These are phyloP conservation scores for Fusarium scirpi DNA, from an alignment of 2,329 filamentous ascomycete genomes.

Conservation along the genomic window DNA sequence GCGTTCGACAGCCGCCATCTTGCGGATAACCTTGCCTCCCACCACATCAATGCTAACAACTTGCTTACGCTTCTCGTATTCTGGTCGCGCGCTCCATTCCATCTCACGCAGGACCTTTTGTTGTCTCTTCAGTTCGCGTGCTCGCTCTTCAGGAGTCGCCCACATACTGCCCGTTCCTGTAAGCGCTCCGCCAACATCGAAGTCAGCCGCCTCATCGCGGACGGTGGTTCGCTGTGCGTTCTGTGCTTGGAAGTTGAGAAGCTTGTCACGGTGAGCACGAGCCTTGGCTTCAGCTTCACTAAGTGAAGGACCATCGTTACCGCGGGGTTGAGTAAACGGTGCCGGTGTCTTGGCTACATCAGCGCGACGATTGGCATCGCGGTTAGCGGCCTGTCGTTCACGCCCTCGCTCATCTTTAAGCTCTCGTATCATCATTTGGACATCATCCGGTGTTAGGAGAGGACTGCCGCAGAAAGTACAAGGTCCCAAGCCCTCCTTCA, in stretches of 20 bases:
- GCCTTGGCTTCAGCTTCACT: constrained; percentile 75
- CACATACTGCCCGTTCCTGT: constrained; percentile 71
- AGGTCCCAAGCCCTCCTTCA: constrained; percentile 92
- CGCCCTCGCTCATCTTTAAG: constrained; percentile 86
- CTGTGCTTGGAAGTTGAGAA: constrained; percentile 85
- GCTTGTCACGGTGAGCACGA: constrained; percentile 81
- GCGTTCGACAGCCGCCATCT: constrained; percentile 73
- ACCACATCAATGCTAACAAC: constrained; percentile 88
- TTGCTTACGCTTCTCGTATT: constrained; percentile 88
- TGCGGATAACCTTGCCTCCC: constrained; percentile 79
- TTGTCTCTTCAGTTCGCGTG: constrained; percentile 84
- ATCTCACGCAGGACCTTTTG: constrained; percentile 86
- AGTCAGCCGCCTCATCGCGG: constrained; percentile 82
- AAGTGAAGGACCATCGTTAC: constrained; percentile 52
- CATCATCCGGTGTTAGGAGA: constrained; percentile 77
- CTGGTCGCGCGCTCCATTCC: constrained; percentile 85
- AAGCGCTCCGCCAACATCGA: constrained; percentile 63
- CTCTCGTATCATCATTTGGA: constrained; percentile 86
- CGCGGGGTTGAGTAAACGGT: constrained; percentile 67
- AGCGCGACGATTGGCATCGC: constrained; percentile 73
- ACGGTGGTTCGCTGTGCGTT: constrained; percentile 87
- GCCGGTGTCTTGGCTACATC: constrained; percentile 72
- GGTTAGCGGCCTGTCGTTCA: constrained; percentile 86
- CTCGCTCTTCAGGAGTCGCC: constrained; percentile 85
- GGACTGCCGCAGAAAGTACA: constrained; percentile 90